Evolutionary conservation across 345 rosid genomes (phyloP).

Genomic region (Eucalyptus guilfoylei): DNA sequence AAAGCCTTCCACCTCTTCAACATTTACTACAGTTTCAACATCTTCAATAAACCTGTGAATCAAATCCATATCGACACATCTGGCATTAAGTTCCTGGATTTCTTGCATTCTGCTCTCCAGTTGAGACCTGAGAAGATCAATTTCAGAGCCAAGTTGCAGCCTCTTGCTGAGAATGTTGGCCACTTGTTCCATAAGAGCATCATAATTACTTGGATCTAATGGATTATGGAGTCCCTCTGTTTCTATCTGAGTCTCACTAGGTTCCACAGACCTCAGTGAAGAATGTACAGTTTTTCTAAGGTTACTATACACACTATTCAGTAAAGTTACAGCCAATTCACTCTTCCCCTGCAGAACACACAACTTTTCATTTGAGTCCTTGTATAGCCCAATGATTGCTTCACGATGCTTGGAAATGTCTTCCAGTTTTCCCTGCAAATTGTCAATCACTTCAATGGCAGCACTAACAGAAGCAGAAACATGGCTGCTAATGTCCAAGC

Average conservation of each 20-base stretch:
- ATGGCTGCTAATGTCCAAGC: conserved; percentile 23
- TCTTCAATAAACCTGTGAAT: conserved; percentile 42
- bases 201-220: conserved; percentile 25
- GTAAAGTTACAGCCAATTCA: conserved; percentile 16
- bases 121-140: conserved; percentile 41
- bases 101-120: conserved; percentile 33
- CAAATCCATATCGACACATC: conserved; percentile 27
- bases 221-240: conserved; percentile 22
- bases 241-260: conserved; percentile 3
- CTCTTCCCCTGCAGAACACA: conserved; percentile 28
- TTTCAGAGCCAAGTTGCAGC: conserved; percentile 38
- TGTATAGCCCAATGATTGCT: conserved; percentile 19
- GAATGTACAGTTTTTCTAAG: conserved; percentile 35
- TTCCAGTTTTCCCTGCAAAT: conserved; percentile 47
- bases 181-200: conserved; percentile 35
- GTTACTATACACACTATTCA: conserved; percentile 27
- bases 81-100: conserved; percentile 38
- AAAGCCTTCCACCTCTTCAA: conserved; percentile 18
- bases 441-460: conserved; percentile 37
- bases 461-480: conserved; percentile 38
- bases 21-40: conserved; percentile 46
- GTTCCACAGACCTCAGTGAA: conserved; percentile 22
- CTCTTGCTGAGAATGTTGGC: conserved; percentile 39
- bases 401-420: conserved; percentile 28
- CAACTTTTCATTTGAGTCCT: conserved; percentile 42